A percentile compares a stretch with the other conserved stretches of the same genome.
Conservation (phyloP, 2,329 filamentous ascomycete genomes). For the Monosporascus sp. region DNA sequence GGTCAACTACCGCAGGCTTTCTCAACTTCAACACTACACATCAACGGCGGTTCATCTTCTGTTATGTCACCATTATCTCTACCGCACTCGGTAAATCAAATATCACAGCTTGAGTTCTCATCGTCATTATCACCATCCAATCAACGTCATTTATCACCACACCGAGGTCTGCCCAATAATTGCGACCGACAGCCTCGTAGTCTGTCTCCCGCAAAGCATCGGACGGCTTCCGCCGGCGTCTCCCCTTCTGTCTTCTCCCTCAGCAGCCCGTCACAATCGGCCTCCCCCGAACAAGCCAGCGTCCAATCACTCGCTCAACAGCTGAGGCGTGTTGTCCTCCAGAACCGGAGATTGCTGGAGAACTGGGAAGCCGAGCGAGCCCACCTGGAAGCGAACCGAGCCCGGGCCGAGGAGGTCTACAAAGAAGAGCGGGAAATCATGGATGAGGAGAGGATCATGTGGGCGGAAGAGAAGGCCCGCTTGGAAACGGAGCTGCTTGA, state of each 20-base stretch:
- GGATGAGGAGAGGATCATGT: constrained; percentile 44
- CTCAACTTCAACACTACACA: constrained; percentile 11
- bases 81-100: constrained; percentile 28
- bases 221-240: constrained; percentile 13
- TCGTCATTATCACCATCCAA: constrained; percentile 14
- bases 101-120: constrained; percentile 32
- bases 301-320: constrained; percentile 3
- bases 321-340: constrained; percentile 14
- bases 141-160: constrained; percentile 20
- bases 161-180: constrained; percentile 15
- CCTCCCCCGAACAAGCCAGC: constrained; percentile 17
- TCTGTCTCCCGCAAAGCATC: constrained; percentile 25
- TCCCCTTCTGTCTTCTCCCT: constrained; percentile 11
- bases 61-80: constrained; percentile 37
- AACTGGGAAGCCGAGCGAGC: constrained; percentile 50
- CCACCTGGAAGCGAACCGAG: constrained; percentile 48
- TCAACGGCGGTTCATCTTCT: constrained; percentile 27
- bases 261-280: constrained; percentile 7
- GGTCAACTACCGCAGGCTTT: constrained; percentile 15
- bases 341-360: constrained; percentile 31
- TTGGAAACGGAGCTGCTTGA: constrained; percentile 36
- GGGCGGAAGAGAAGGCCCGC: constrained; percentile 39
- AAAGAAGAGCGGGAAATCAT: constrained; percentile 49
- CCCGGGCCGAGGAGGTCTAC: constrained; percentile 50
- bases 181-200: constrained; percentile 24